Evolutionary conservation across 192 early-diverging fungal genomes (phyloP).

Genomic region (Obelidium mucronatum): DNA sequence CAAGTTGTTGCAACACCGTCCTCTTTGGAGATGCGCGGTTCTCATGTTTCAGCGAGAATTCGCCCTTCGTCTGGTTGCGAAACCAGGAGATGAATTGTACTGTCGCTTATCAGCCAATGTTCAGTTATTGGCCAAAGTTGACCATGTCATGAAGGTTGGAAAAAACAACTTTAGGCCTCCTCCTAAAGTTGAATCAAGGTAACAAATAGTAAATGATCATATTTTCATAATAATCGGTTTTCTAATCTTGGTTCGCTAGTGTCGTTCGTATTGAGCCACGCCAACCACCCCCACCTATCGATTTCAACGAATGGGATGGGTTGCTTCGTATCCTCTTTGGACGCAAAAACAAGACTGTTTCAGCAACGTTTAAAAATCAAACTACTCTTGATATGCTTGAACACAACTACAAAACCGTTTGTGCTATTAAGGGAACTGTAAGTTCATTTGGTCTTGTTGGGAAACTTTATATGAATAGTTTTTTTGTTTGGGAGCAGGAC

Average conservation of each 20-base stretch:
- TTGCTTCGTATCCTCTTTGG: slow-evolving; percentile 91
- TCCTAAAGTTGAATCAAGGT: slow-evolving; percentile 97
- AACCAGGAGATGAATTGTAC: slow-evolving; percentile 91
- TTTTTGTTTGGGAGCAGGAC: slow-evolving; percentile 22
- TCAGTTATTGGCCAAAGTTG: slow-evolving; percentile 92
- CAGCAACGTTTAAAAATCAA: slow-evolving; percentile 89
- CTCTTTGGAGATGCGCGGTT: slow-evolving; percentile 85
- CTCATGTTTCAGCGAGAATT: slow-evolving; percentile 99
- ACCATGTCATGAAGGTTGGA: slow-evolving; percentile 97
- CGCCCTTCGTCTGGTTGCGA: slow-evolving; percentile 91
- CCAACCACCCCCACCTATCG: slow-evolving; percentile 93
- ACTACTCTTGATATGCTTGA: slow-evolving; percentile 90
- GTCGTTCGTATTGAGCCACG: slow-evolving; percentile 94
- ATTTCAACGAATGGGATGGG: slow-evolving; percentile 98
- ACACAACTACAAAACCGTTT: slow-evolving; percentile 95
- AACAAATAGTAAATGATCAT: slow-evolving; percentile 39
- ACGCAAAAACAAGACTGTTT: slow-evolving; percentile 93
- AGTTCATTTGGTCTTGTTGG: not conserved
- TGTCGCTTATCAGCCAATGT: slow-evolving; percentile 93
- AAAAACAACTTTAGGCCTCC: slow-evolving; percentile 98
- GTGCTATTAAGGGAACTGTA: slow-evolving; percentile 78
- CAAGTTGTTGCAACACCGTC: slow-evolving; percentile 95
- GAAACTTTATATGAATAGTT: not conserved
- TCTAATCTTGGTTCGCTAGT: no score
- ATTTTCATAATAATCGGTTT: not conserved